Evolutionary conservation across 345 rosid species (phyloP), one percentile per base, ranked within the genome.

Genomic region (Geranium rotundifolium): DNA sequence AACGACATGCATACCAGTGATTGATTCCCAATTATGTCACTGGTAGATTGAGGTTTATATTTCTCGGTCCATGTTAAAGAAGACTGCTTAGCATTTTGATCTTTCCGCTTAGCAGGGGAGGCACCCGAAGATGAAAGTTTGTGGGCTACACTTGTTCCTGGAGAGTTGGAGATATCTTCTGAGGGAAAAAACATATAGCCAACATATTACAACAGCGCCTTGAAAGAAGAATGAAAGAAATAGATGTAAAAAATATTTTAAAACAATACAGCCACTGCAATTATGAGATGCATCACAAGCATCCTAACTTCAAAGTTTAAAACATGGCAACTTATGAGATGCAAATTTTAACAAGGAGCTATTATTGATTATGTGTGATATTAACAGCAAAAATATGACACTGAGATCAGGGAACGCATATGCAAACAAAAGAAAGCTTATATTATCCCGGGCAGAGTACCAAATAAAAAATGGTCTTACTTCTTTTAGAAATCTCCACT

Each of bases 11-110:
- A 54, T 79, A 93, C 99, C 90, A 84, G 55, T 37, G 96, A 78
- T 72, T 80, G 97, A 74, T 93, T 93, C 72, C 99, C 99, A 66
- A 88, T 73, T 19, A 93, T 84, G 71, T 93, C 99, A 66, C 73
- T 84, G n/a, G 91, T 85, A 74, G 73, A 73, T 74, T 88, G 90
- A 57, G 97, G 97, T 80, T 85, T 82, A 63, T 93, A 86, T 71
- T 90, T 90, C 59, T 88, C 99, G 54, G 91, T 86, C 99, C 95
- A 93, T 63, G 85, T 67, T 84, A 84, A 73, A 54, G 79, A 76
- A 71, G 87, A 67, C 20, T 67, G 72, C 52, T 61, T 73, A 27
- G 49, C 54, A 68, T 69, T 59, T 71, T 80, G 78, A 60, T 67
- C 76, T 73, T 84, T 83, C 62, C 58, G 77, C 73, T 83, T 81